Base-by-base conservation (phyloP, 2,329 filamentous ascomycete species). In the Lasiodiplodia sp. region DNA sequence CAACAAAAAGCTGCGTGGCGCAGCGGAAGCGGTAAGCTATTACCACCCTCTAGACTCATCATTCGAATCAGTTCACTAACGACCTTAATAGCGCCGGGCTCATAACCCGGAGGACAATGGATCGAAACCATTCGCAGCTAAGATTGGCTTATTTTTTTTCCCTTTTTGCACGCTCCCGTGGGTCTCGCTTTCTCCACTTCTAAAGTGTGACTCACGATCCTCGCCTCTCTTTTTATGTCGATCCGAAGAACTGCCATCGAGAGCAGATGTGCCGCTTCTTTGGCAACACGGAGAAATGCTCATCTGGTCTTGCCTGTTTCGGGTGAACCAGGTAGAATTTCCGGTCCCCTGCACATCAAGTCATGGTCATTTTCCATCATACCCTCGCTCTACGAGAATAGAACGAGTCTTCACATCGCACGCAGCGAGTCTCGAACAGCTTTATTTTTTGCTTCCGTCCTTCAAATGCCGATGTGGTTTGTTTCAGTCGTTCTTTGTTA, bases 31-130 rank as follows among this genome's bases (percentile, higher is more conserved):
- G 73, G 58, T 63, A 63, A 63, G 58, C 34, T 18, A 63, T 37
- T 63, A 21, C 58, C n/a, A 63, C 31, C 3, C 4, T 28, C 8
- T 28, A 8, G 10, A 34, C 16, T 37, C 10, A 18, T 10, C 1
- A 44, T 18, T 28, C 12, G 23, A 40, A 31, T 7, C 44, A 37
- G n/a, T 49, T 8, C 4, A 63, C 58, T 63, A 63, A 63, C 58
- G 21, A 34, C 40, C 58, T 37, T 28, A 49, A 51, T 34, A 63
- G 58, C 73, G 73, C 73, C 73, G 73, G 73, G 73, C 73, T 75
- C 73, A 75, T 75, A 75, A 75, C 73, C 73, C 73, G 73, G 73
- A 75, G 73, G 73, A 75, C 73, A 72, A 67, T 71, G 73, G 73
- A 75, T 75, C 73, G 73, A 75, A 75, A 75, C 73, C 73, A 71